phyloP scores from a whole-genome alignment of 306 rosid genomes.

The Pyrus communis region DNA sequence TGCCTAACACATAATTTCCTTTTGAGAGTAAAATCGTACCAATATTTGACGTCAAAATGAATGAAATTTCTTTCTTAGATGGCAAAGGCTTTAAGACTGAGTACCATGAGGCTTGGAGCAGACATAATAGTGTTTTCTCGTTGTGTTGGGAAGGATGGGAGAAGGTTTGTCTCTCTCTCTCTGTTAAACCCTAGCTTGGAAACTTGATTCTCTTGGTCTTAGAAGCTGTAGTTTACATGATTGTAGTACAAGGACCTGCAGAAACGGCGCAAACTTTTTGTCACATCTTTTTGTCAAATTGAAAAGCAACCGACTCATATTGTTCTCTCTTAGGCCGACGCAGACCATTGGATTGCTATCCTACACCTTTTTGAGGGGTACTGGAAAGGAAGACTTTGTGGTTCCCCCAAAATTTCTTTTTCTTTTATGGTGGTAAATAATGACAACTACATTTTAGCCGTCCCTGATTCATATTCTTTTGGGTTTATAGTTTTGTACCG shows the following conservation, averaged over 20 bases:
- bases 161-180: constrained; percentile 35
- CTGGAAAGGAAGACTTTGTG: constrained; percentile 81
- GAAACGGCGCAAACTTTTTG: not conserved
- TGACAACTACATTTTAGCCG: not conserved
- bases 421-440: not conserved
- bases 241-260: not conserved
- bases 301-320: constrained; percentile 12
- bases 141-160: constrained; percentile 45
- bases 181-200: not conserved
- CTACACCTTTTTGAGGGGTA: constrained; percentile 75
- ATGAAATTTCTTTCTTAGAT: constrained; percentile 32
- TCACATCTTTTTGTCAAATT: not conserved
- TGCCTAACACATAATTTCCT: too few species aligned
- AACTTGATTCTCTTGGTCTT: not conserved
- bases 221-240: not conserved
- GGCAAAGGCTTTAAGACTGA: constrained; percentile 94
- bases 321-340: constrained; percentile 41
- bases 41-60: too few species aligned
- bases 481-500: not conserved
- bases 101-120: constrained; percentile 96
- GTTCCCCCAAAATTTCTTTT: constrained; percentile 43
- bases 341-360: constrained; percentile 91
- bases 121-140: constrained; percentile 92
- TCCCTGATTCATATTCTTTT: not conserved
- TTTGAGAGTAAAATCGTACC: too few species aligned